Percentiles rank a stretch among this genome's conserved stretches.
Evolutionary conservation across 305 asterid species (phyloP).

Genomic region (Petunia hybrid): DNA sequence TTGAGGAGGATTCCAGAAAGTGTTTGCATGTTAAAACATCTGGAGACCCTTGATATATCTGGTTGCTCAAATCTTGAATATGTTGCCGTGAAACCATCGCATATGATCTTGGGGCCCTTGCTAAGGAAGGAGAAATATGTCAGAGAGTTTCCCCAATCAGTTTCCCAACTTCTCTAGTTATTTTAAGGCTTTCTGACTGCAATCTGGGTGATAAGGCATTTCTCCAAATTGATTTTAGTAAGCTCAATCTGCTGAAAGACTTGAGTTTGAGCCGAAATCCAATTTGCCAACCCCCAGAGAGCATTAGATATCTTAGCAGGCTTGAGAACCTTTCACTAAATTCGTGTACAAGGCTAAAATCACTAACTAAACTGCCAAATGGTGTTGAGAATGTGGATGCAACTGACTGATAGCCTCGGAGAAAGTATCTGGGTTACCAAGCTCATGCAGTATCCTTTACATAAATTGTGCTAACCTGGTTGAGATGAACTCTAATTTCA

Average conservation of each 20-base stretch:
- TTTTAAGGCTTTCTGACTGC: constrained; percentile 33
- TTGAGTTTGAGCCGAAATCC: constrained; percentile 31
- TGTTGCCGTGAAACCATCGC: constrained; percentile 21
- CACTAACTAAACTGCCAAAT: constrained; percentile 29
- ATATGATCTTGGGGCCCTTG: constrained; percentile 21
- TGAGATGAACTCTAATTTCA: constrained; percentile 31
- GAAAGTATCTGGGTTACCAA: constrained; percentile 19
- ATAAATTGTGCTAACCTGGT: constrained; percentile 29
- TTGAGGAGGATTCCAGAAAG: constrained; percentile 35
- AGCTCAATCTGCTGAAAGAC: constrained; percentile 22
- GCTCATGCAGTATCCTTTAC: not conserved
- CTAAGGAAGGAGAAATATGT: constrained; percentile 24
- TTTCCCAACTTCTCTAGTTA: constrained; percentile 30
- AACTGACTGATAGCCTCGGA: constrained; percentile 32
- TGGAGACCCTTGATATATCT: constrained; percentile 32
- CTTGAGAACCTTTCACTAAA: constrained; percentile 21
- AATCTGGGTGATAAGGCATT: constrained; percentile 34
- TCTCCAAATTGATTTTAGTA: constrained; percentile 26
- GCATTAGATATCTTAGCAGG: constrained; percentile 27
- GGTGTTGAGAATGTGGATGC: not conserved
- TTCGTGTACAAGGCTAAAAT: constrained; percentile 26
- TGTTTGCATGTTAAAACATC: constrained; percentile 27
- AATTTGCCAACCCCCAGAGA: constrained; percentile 11
- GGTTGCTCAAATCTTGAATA: constrained; percentile 37
- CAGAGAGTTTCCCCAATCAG: constrained; percentile 21